Base-by-base conservation (phyloP, 768 basidiomycete species). In the Termitomyces titanicus region DNA sequence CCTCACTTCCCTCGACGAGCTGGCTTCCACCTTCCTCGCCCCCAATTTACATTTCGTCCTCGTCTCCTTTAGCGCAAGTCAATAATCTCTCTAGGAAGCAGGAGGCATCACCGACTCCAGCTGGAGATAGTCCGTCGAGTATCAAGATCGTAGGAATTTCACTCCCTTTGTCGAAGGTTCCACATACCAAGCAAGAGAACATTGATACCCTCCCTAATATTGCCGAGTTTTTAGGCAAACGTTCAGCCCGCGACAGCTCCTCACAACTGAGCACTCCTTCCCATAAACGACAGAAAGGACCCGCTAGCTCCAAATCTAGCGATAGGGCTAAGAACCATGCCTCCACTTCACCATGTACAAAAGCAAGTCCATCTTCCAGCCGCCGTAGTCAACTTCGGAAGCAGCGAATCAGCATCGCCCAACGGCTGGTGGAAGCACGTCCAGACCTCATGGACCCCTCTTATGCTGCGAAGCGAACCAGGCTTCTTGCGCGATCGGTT, bases 351-450 rank as follows among this genome's bases (percentile, higher is more conserved):
- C 24, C 45, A 3, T 17, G 20, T 13, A n/a, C 24, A 40, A 42
- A 34, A 37, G 15, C 24, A 25, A 42, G 22, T 11, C 22, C 24
- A 13, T 51, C 55, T 3, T 38, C 38, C 20, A 48, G 54, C 27
- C 57, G 38, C 45, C 57, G 56, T 3, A 58, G 57, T 38, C 55
- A 61, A 35, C 44, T 59, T 5, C 59, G 61, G n/a, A 52, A 55
- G 12, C 54, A 63, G 18, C 65, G 72, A 18, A 51, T 72, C 10
- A 47, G 63, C 5, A 70, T 70, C 38, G 74, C 74, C 0, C 74
- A 78, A 35, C 74, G 72, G 33, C 66, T 83, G 15, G 71, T 74
- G 4, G 63, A 61, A 13, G 78, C 77, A 11, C 73, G 75, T 25
- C 82, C 81, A 2, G 72, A 77, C 51, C 69, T 74, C 8, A 72